Base-by-base conservation (phyloP, 768 basidiomycete species). In the Lentinula lateritia region DNA sequence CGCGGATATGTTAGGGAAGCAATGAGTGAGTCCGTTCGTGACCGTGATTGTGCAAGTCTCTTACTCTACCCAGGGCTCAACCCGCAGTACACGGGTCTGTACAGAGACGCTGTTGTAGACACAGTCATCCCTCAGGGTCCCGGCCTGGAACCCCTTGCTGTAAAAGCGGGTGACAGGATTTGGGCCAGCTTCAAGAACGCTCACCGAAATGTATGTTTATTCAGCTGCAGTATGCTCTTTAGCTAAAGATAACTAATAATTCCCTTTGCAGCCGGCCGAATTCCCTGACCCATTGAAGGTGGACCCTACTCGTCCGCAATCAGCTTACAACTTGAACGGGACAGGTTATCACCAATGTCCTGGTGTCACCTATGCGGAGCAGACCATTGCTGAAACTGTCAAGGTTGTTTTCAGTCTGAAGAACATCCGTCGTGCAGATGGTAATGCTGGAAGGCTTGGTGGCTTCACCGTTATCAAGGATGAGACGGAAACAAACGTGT, bases 1-100 rank as follows among this genome's bases (percentile, higher is more conserved):
- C 71, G 68, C 8, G 83, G 82, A 18, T 85, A 84, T 65, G 77
- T 81, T 13, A 69, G 77, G 28, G 83, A 85, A 65, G 83, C 77
- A 0, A 77, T 83, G 76, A 72, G 83, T 80, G 52, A 43, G 78
- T 74, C 16, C 35, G 38, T n/a, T 13, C 18, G 18, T 35, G n/a
- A n/a, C 45, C 13, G 43, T 20, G 36, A 5, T 8, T 60, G n/a
- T 15, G 2, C 32, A 35, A 12, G n/a, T n/a, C 39, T 55, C 39
- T 55, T 50, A 28, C 34, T 28, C 35, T 43, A 6, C 10, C 0
- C 53, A 77, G 76, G 74, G 10, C 67, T 78, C 23, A 72, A 71
- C 58, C 75, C 76, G 5, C 78, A 81, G 63, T 78, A 72, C 68
- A 63, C 72, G 8, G 81, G 77, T 34, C 70, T 83, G 16, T 78